Conservation (phyloP, 768 basidiomycete genomes). For the Rossbeevera mucosa region DNA sequence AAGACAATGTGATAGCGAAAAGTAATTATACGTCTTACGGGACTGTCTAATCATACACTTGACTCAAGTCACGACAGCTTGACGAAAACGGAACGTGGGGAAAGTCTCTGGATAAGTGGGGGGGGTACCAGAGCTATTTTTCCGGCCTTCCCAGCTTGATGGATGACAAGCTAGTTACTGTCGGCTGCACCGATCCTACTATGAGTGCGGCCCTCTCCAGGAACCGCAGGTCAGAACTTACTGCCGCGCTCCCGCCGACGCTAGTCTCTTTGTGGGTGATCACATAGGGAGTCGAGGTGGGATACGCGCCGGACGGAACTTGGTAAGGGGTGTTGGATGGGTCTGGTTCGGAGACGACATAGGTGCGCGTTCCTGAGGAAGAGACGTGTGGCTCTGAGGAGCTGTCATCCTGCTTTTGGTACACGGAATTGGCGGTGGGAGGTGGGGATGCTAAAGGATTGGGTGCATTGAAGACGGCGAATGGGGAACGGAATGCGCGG, state of each 20-base stretch:
- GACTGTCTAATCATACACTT: slow-evolving; percentile 25
- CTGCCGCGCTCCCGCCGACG: slow-evolving; percentile 45
- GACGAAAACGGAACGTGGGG: background rate
- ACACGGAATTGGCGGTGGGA: slow-evolving; percentile 33
- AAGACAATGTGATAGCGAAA: background rate
- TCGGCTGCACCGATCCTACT: slow-evolving; percentile 39
- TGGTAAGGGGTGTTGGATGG: slow-evolving; percentile 54
- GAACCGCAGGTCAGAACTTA: slow-evolving; percentile 39
- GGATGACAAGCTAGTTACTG: slow-evolving; percentile 38
- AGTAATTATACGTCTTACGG: background rate
- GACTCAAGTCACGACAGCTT: slow-evolving; percentile 9
- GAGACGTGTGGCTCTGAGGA: slow-evolving; percentile 45
- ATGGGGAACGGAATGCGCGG: slow-evolving; percentile 66
- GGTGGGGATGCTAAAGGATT: slow-evolving; percentile 32
- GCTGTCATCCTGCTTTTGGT: slow-evolving; percentile 60
- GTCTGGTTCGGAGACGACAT: slow-evolving; percentile 74
- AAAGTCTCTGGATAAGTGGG: background rate
- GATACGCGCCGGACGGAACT: slow-evolving; percentile 70
- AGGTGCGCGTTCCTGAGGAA: slow-evolving; percentile 50
- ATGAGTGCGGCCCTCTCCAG: slow-evolving; percentile 39
- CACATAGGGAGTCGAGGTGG: slow-evolving; percentile 45
- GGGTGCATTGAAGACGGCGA: slow-evolving; percentile 45
- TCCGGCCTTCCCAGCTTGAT: slow-evolving; percentile 43
- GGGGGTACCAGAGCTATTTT: slow-evolving; percentile 28
- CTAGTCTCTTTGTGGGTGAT: slow-evolving; percentile 42